Evolutionary conservation across 1,284 basidiomycete genomes (phyloP).

Genomic region (Microbotryum lychnidis-dioicae): DNA sequence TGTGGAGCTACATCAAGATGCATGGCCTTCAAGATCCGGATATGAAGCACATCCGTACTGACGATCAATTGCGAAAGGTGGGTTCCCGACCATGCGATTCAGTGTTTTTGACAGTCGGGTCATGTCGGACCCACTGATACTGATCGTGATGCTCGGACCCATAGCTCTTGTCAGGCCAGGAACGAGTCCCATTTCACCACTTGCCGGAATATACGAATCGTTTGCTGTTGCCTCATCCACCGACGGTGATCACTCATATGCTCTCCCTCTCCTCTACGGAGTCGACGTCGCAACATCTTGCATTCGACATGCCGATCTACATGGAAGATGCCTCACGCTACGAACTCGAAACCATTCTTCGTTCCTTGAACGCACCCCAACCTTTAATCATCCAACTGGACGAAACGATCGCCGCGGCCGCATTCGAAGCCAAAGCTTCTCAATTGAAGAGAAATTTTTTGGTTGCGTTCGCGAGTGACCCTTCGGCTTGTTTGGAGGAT

Average conservation of each 20-base stretch:
- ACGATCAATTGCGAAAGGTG: constrained; percentile 55
- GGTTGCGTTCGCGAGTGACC: constrained; percentile 69
- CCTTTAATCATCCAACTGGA: no score
- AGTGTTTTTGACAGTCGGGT: no score
- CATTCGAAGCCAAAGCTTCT: constrained; percentile 53
- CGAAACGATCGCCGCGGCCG: constrained; percentile 10
- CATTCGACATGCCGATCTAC: constrained; percentile 83
- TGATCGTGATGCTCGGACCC: not conserved
- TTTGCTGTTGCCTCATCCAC: constrained; percentile 67
- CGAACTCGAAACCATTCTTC: constrained; percentile 56
- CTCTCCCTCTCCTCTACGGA: constrained; percentile 24
- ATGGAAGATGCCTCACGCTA: constrained; percentile 72
- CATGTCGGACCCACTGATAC: no score
- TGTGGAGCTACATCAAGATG: constrained; percentile 91
- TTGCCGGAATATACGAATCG: constrained; percentile 80
- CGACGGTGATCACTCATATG: constrained; percentile 72
- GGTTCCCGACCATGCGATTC: not conserved
- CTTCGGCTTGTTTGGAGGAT: constrained; percentile 71
- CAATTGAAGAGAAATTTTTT: constrained; percentile 83
- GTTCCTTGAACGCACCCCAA: constrained; percentile 59
- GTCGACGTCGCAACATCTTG: constrained; percentile 36
- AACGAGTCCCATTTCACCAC: constrained; percentile 64
- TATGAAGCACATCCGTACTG: constrained; percentile 64
- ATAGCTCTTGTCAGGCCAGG: constrained; percentile 48
- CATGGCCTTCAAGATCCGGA: constrained; percentile 81